Evolutionary conservation across 768 basidiomycete species (phyloP).

Genomic region (Lepiota brunneoincarnata): DNA sequence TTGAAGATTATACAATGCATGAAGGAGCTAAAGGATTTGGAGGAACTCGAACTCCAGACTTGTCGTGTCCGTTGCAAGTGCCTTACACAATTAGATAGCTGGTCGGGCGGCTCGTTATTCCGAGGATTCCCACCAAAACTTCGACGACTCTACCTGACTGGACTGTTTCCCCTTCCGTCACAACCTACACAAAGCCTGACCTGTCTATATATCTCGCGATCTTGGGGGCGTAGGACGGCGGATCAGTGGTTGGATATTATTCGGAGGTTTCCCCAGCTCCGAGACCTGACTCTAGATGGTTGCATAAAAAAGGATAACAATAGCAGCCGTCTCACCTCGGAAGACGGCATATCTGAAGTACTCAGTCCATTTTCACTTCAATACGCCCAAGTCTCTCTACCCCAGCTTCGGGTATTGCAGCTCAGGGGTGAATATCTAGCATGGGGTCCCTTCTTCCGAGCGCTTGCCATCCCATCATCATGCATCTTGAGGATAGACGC

Average conservation of each 20-base stretch:
- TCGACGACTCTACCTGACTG: constrained; percentile 3
- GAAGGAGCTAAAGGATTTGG: not conserved
- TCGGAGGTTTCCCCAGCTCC: constrained; percentile 2
- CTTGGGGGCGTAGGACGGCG: not conserved
- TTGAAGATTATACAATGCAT: not conserved
- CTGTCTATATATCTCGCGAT: not conserved
- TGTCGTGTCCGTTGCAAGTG: not conserved
- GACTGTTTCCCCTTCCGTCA: constrained; percentile 6
- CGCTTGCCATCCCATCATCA: not conserved
- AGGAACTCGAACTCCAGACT: not conserved
- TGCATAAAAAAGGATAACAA: not conserved
- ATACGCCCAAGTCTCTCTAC: not conserved
- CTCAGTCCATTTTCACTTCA: not conserved
- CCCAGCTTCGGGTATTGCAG: constrained; percentile 1
- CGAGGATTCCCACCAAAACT: not conserved
- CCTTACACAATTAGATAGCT: not conserved
- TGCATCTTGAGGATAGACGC: not conserved
- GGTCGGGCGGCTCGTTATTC: not conserved
- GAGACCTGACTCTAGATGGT: not conserved
- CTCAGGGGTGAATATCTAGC: not conserved
- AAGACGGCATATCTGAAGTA: not conserved
- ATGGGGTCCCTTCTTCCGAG: constrained; percentile 3
- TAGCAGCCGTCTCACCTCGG: not conserved
- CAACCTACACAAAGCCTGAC: not conserved
- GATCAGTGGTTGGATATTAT: constrained; percentile 1